phyloP scores from a whole-genome alignment of 768 basidiomycete genomes.

The Ephemerocybe angulata region DNA sequence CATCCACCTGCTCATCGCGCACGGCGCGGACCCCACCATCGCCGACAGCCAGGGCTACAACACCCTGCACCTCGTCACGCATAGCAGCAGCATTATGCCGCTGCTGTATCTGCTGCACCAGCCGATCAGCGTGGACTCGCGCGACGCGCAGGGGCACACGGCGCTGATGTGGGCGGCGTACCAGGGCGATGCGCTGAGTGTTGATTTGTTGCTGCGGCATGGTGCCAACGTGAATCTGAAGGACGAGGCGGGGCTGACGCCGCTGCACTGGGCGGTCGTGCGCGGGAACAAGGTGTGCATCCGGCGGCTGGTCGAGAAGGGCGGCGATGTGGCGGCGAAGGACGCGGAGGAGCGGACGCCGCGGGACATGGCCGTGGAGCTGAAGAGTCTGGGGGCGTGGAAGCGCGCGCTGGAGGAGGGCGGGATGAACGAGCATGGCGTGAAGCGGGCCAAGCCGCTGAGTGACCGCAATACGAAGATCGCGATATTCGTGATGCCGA shows the following conservation, averaged over 20 bases:
- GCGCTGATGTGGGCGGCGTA: slow-evolving; percentile 99
- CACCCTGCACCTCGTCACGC: slow-evolving; percentile 90
- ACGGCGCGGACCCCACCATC: slow-evolving; percentile 91
- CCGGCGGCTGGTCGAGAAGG: slow-evolving; percentile 78
- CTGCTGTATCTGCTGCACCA: slow-evolving; percentile 89
- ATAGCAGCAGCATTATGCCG: slow-evolving; percentile 93
- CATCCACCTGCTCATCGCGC: slow-evolving; percentile 84
- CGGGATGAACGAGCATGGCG: slow-evolving; percentile 74
- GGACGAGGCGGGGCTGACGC: slow-evolving; percentile 81
- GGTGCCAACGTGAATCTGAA: slow-evolving; percentile 74
- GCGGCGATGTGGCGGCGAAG: slow-evolving; percentile 75
- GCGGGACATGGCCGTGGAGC: slow-evolving; percentile 89
- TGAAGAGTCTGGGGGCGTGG: slow-evolving; percentile 90
- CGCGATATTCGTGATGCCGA: slow-evolving; percentile 74
- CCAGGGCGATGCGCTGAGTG: slow-evolving; percentile 94
- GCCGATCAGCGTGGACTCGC: slow-evolving; percentile 86
- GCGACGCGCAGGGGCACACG: slow-evolving; percentile 91
- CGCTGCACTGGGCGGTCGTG: slow-evolving; percentile 97
- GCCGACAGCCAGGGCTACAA: slow-evolving; percentile 95
- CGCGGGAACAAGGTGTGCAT: slow-evolving; percentile 90
- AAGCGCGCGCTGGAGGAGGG: slow-evolving; percentile 86
- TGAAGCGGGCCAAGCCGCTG: slow-evolving; percentile 61
- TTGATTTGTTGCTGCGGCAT: slow-evolving; percentile 84
- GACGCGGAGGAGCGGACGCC: slow-evolving; percentile 86
- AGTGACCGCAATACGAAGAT: slow-evolving; percentile 81